These are phyloP conservation scores for Gossypium rotundifolium DNA, from an alignment of 345 rosid genomes.

Conservation along the genomic window DNA sequence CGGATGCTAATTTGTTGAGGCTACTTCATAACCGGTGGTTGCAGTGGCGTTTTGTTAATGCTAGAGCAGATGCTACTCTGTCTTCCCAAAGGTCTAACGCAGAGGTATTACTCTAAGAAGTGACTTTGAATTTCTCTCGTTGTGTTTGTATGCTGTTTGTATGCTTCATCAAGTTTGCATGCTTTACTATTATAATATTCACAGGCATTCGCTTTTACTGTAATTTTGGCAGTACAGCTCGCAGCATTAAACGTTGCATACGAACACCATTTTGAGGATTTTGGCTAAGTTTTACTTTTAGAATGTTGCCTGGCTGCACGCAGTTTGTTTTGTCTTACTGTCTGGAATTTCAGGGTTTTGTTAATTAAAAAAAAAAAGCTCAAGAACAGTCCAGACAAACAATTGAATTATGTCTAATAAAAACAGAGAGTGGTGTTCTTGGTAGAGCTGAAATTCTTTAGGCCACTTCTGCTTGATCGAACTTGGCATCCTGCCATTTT, in stretches of 20 bases:
- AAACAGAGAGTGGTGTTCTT: not conserved
- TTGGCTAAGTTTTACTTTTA: not conserved
- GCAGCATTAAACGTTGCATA: not conserved
- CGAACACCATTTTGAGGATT: not conserved
- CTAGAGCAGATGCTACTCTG: constrained; percentile 56
- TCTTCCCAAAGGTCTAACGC: constrained; percentile 49
- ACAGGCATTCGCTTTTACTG: not conserved
- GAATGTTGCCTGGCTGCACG: not conserved
- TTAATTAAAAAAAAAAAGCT: not conserved
- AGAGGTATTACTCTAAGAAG: constrained; percentile 45
- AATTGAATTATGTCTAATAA: not conserved
- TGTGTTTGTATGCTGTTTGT: not conserved
- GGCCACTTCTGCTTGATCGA: not conserved
- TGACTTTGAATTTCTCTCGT: not conserved
- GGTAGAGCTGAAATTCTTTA: not conserved
- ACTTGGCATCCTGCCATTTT: not conserved
- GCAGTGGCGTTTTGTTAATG: constrained; percentile 86
- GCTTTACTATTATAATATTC: not conserved
- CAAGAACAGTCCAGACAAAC: not conserved
- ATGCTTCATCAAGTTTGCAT: constrained; percentile 2
- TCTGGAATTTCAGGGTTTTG: not conserved
- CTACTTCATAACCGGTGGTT: constrained; percentile 63
- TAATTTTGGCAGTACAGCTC: not conserved
- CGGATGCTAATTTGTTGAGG: constrained; percentile 66
- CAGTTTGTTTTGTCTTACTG: not conserved